Conservation (phyloP, 306 rosid species). For the Quercus ilex region DNA sequence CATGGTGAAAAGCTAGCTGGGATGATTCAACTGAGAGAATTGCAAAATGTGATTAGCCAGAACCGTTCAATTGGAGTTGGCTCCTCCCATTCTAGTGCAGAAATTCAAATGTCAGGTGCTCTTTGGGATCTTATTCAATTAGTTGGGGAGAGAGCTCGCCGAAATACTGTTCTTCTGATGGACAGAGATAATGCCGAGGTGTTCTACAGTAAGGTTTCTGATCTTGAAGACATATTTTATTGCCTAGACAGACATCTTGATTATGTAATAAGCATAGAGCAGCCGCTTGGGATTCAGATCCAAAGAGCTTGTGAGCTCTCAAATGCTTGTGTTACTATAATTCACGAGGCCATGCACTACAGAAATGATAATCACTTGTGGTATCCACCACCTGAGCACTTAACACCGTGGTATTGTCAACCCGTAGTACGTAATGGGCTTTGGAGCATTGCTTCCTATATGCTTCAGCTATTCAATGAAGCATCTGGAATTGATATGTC, state of each 20-base stretch:
- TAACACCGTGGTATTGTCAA: constrained; percentile 93
- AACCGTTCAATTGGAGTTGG: constrained; percentile 54
- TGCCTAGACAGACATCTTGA: constrained; percentile 82
- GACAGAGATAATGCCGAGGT: constrained; percentile 98
- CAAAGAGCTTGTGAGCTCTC: constrained; percentile 94
- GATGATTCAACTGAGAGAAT: constrained; percentile 87
- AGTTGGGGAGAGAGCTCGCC: constrained; percentile 89
- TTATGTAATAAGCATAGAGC: constrained; percentile 63
- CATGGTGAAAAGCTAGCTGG: constrained; percentile 96
- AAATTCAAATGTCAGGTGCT: constrained; percentile 74
- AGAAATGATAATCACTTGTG: constrained; percentile 74
- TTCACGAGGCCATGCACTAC: constrained; percentile 63
- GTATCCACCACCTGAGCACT: constrained; percentile 95
- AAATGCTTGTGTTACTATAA: constrained; percentile 70
- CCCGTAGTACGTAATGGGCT: constrained; percentile 73
- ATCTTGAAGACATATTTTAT: constrained; percentile 77
- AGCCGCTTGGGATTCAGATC: constrained; percentile 56
- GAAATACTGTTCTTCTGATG: constrained; percentile 91
- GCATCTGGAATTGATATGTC: constrained; percentile 56
- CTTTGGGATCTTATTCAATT: constrained; percentile 95
- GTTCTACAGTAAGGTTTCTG: constrained; percentile 93
- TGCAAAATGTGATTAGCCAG: constrained; percentile 73
- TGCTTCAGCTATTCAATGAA: constrained; percentile 73
- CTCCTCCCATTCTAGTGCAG: constrained; percentile 44
- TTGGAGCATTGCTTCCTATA: constrained; percentile 69